phyloP scores from a whole-genome alignment of 2,329 filamentous ascomycete species.

The Clonostachys byssicola region DNA sequence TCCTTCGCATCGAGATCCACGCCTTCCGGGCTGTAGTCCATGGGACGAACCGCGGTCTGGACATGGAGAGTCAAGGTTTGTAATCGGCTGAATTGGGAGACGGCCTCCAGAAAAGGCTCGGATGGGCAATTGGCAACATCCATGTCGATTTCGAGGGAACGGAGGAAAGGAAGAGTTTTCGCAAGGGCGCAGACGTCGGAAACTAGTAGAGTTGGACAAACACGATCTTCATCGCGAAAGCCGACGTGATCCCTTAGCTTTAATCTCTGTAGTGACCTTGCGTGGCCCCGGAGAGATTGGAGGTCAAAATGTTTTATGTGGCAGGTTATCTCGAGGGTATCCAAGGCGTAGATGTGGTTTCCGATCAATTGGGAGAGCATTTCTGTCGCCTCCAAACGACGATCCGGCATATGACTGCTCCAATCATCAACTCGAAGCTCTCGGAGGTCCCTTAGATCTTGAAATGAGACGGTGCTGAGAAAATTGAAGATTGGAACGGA shows the following conservation, averaged over 20 bases:
- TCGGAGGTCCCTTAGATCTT: slow-evolving; percentile 26
- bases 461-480: slow-evolving; percentile 31
- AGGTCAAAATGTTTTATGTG: slow-evolving; percentile 32
- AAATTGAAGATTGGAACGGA: slow-evolving; percentile 40
- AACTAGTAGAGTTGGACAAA: slow-evolving; percentile 33
- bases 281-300: slow-evolving; percentile 31
- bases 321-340: slow-evolving; percentile 33
- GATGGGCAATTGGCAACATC: slow-evolving; percentile 7
- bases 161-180: slow-evolving; percentile 19
- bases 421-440: slow-evolving; percentile 38
- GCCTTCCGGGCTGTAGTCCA: slow-evolving; percentile 2
- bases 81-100: slow-evolving; percentile 32
- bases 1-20: slow-evolving; percentile 23
- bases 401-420: slow-evolving; percentile 30
- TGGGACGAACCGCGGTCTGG: slow-evolving; percentile 32
- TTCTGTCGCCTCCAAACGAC: slow-evolving; percentile 30
- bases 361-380: slow-evolving; percentile 31
- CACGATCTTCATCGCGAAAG: slow-evolving; percentile 33
- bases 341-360: slow-evolving; percentile 27
- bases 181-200: slow-evolving; percentile 27
- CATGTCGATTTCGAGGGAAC: slow-evolving; percentile 37
- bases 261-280: slow-evolving; percentile 26
- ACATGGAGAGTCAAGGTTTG: slow-evolving; percentile 36
- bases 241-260: slow-evolving; percentile 39
- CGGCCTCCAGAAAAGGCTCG: slow-evolving; percentile 30